A percentile compares a stretch with the other conserved stretches of the same genome.
Conservation (phyloP, 2,329 filamentous ascomycete species). For the Bipolaris sorokiniana region DNA sequence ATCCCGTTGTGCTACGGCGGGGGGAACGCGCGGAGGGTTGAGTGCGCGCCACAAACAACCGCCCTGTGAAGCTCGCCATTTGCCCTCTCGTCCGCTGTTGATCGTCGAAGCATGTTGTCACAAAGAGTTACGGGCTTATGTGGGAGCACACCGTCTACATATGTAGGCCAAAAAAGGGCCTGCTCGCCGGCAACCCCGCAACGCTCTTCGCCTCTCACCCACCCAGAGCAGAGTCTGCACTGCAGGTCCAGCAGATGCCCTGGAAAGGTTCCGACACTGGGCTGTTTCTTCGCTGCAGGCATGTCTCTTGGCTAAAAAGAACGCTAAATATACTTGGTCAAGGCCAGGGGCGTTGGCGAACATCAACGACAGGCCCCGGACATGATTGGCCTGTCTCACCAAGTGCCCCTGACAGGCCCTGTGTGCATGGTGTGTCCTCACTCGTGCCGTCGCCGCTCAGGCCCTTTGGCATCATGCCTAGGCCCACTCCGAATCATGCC, state of each 20-base stretch:
- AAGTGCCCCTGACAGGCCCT: conserved; percentile 29
- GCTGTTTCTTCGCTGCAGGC: conserved; percentile 33
- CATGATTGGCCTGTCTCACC: conserved; percentile 27
- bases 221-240: conserved; percentile 8
- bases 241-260: conserved; percentile 13
- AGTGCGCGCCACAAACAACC: not conserved
- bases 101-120: not conserved
- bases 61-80: not conserved
- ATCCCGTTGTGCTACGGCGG: conserved; percentile 29
- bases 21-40: conserved; percentile 23
- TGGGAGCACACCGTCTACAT: not conserved
- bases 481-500: conserved; percentile 25
- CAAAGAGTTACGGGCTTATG: not conserved
- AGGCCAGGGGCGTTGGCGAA: conserved; percentile 26
- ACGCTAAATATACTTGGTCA: conserved; percentile 19
- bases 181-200: conserved; percentile 15
- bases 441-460: conserved; percentile 31
- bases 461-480: conserved; percentile 25
- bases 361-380: conserved; percentile 11
- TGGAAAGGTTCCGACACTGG: conserved; percentile 22
- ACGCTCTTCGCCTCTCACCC: conserved; percentile 5
- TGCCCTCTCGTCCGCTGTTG: not conserved
- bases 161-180: not conserved
- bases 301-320: conserved; percentile 17
- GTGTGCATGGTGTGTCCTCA: conserved; percentile 23